Conservation (phyloP, 108 stramenopile species). For the Nannochloropsis salina region DNA sequence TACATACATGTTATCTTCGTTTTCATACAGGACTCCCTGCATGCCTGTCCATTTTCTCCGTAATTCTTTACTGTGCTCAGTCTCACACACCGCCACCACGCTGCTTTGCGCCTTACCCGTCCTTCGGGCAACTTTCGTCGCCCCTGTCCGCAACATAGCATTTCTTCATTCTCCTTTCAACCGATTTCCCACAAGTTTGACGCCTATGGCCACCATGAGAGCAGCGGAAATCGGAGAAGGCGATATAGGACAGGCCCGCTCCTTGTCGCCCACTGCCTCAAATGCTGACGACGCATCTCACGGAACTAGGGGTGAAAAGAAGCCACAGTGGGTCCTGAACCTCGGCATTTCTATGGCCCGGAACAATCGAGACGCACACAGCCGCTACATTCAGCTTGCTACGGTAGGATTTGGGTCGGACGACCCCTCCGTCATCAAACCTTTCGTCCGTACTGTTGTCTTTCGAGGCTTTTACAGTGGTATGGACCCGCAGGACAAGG, state of each 20-base stretch:
- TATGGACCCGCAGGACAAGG: neutral
- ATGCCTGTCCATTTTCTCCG: too few relatives aligned
- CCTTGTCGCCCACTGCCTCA: neutral
- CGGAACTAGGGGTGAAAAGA: neutral
- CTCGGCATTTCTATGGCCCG: neutral
- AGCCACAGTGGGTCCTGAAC: neutral
- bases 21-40: too few relatives aligned
- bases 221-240: neutral
- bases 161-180: neutral
- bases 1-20: too few relatives aligned
- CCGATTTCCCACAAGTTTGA: neutral
- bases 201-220: neutral
- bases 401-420: neutral
- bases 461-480: neutral
- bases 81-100: constrained; percentile 5
- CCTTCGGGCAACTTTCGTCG: neutral
- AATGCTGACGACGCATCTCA: neutral
- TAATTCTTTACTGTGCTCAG: neutral
- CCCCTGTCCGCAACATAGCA: neutral
- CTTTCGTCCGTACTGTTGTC: constrained; percentile 15
- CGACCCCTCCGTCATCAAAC: neutral
- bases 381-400: constrained; percentile 12
- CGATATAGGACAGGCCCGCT: neutral
- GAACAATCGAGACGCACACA: neutral
- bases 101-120: constrained; percentile 6